phyloP scores from a whole-genome alignment of 1,139 yeast genomes.

The Yamadazyma diddensiae region DNA sequence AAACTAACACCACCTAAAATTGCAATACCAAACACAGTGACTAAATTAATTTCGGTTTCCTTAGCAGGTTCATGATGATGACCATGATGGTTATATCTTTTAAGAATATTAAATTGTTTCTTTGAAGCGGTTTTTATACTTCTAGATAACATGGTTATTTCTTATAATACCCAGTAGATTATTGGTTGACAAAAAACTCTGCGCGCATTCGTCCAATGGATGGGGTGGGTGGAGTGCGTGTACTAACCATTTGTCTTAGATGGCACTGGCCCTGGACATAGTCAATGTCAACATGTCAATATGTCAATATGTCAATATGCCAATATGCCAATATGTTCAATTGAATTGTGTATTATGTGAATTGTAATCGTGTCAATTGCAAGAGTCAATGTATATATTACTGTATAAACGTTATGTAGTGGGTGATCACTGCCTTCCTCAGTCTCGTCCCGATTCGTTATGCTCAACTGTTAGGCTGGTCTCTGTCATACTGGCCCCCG shows the following conservation, averaged over 20 bases:
- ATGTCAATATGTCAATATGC: too few species aligned
- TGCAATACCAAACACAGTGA: slow-evolving; percentile 43
- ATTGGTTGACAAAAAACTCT: slow-evolving; percentile 12
- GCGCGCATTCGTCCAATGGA: slow-evolving; percentile 2
- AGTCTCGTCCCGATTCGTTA: too few species aligned
- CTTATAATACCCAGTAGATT: slow-evolving; percentile 10
- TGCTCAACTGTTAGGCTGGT: too few species aligned
- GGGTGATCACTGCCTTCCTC: too few species aligned
- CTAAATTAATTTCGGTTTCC: slow-evolving; percentile 37
- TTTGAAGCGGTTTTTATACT: slow-evolving; percentile 10
- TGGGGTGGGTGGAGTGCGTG: too few species aligned
- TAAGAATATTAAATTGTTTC: slow-evolving; percentile 13
- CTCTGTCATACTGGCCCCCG: too few species aligned
- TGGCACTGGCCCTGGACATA: too few species aligned
- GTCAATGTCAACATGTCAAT: not conserved
- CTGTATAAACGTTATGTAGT: too few species aligned
- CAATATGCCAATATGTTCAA: too few species aligned
- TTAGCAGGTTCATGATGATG: slow-evolving; percentile 28
- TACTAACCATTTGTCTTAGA: not conserved
- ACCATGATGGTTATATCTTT: slow-evolving; percentile 34
- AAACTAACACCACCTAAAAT: slow-evolving; percentile 37
- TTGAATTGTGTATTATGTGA: too few species aligned
- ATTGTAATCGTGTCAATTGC: too few species aligned
- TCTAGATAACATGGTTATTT: slow-evolving; percentile 11
- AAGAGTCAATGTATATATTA: too few species aligned